A percentile compares a stretch with the other conserved stretches of the same genome.
These are phyloP conservation scores for Taxillus chinensis DNA, from an alignment of 164 flowering plant species.

Conservation along the genomic window DNA sequence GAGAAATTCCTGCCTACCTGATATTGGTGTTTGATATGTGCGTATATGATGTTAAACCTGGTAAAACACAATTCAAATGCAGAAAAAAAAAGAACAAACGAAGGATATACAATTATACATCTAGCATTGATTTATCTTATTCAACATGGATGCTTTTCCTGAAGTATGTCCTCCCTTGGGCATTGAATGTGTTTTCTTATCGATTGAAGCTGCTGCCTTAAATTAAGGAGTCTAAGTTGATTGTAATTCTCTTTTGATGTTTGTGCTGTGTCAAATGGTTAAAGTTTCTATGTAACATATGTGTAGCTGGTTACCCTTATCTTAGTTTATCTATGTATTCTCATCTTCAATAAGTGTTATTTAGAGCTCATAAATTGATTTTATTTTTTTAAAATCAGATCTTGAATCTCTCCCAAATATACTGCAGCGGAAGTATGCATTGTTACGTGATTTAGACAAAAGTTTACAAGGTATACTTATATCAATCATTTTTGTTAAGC, in stretches of 20 bases:
- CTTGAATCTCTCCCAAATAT: constrained; percentile 65
- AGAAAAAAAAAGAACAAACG: too few species aligned
- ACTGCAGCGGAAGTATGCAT: constrained; percentile 65
- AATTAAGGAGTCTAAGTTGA: too few species aligned
- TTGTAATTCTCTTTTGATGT: not conserved
- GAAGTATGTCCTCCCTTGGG: too few species aligned
- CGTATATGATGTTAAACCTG: too few species aligned
- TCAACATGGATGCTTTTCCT: too few species aligned
- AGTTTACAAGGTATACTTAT: constrained; percentile 65
- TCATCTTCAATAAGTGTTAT: not conserved
- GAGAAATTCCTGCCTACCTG: too few species aligned
- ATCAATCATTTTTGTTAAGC: not conserved
- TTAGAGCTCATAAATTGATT: not conserved
- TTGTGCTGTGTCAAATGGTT: not conserved
- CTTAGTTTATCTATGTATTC: not conserved
- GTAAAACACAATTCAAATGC: too few species aligned
- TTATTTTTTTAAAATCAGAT: constrained; percentile 30
- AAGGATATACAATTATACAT: too few species aligned
- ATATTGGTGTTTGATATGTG: too few species aligned
- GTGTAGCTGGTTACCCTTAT: not conserved
- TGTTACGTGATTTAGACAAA: constrained; percentile 75
- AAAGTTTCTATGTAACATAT: not conserved
- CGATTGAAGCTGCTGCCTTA: too few species aligned
- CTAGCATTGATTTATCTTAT: too few species aligned
- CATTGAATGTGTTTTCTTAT: too few species aligned